Evolutionary conservation across 106 monocot genomes (phyloP), one percentile per base, ranked within the genome.

Genomic region (Dendrobium catenatum): DNA sequence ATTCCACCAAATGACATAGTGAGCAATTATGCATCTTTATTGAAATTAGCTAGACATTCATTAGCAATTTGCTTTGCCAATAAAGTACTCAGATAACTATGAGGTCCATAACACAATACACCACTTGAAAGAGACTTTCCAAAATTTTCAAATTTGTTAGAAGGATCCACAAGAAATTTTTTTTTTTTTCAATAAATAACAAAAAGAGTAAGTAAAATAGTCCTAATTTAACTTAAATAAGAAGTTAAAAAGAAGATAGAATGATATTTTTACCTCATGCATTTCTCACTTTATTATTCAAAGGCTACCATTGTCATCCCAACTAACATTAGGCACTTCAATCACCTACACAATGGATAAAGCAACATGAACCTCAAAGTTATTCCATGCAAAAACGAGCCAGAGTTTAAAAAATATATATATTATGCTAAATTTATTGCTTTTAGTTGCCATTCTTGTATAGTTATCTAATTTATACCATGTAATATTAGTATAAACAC

Each of bases 1-100:
- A 88, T 91, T 68, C 88, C 91, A 44, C 91, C 91, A 81, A 91
- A 91, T 88, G 86, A 91, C 91, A 87, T 91, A 55, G 91, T 91
- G 13, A 91, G 82, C 24, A 91, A 81, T 75, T 91, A 88, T 51
- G 88, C 88, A n/a, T 79, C 83, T 72, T 83, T 83, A 54, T 79
- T 77, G 68, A 91, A 91, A 72, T 91, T 91, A 37, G 91, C 91
- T 81, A 88, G 91, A 80, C 91, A 91, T 76, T 91, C 91, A 87
- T 91, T 91, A 9, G 88, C 91, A 79, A 91, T 91, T 77, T 87
- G 88, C 80, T 91, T 91, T 5, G 91, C 91, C 37, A 91, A 76
- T n/a, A 91, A 85, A 72, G 91, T 91, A 68, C 89, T 91, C 56
- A 86, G 86, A 81, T 86, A 88, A 13, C 83, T 79, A 73, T 73